Evolutionary conservation across 2,329 filamentous ascomycete species (phyloP).

Genomic region (Trematosphaeria pertusa): DNA sequence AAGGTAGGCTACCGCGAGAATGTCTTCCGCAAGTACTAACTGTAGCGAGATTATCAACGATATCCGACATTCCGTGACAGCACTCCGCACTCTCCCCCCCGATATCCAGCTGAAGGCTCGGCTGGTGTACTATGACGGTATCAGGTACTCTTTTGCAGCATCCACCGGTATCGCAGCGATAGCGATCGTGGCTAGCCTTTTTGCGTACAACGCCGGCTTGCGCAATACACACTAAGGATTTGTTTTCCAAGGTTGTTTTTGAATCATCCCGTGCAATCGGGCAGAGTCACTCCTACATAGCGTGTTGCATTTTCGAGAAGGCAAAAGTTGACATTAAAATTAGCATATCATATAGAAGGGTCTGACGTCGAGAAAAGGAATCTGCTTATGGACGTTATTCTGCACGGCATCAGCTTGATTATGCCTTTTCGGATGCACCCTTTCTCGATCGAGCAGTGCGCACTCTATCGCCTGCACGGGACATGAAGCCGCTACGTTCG

Average conservation of each 20-base stretch:
- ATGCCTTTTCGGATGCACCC: no score
- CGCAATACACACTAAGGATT: constrained; percentile 15
- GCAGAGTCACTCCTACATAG: no score
- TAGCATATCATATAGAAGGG: no score
- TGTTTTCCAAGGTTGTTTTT: not conserved
- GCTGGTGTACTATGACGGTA: constrained; percentile 66
- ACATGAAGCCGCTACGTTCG: no score
- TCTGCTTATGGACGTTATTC: no score
- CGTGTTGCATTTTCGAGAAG: no score
- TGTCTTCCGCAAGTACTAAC: not conserved
- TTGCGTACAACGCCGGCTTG: constrained; percentile 33
- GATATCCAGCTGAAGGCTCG: constrained; percentile 64
- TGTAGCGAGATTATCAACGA: constrained; percentile 63
- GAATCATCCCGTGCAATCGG: not conserved
- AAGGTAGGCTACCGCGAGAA: constrained; percentile 55
- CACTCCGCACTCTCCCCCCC: constrained; percentile 61
- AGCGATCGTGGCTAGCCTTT: constrained; percentile 57
- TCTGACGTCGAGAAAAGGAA: no score
- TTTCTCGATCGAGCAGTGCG: no score
- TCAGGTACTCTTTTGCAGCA: constrained; percentile 63
- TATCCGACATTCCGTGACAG: constrained; percentile 67
- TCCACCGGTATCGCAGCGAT: constrained; percentile 61
- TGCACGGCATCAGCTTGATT: no score
- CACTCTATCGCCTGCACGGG: no score
- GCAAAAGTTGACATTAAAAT: no score